Base-by-base conservation (phyloP, 371 early-diverging fungal genomes). In the Circinella umbellata region DNA sequence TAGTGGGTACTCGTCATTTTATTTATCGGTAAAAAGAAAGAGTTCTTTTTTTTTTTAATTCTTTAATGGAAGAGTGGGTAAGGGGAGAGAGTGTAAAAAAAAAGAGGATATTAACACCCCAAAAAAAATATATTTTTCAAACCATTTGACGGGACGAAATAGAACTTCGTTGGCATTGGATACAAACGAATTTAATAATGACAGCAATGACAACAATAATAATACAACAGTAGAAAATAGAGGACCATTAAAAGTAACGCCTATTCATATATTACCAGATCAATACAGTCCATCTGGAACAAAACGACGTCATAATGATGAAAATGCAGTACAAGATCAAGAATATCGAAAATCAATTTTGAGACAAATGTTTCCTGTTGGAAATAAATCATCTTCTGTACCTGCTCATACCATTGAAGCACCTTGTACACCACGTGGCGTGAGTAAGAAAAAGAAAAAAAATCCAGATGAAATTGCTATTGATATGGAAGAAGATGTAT, bases 1-100 rank as follows among this genome's bases (percentile, higher is more conserved):
- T 98, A 65, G 94, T 91, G 4, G 87, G 94, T 7, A 92, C 92
- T 4, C 87, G 97, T 46, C 88, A 90, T 61, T 98, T 97, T 75
- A 81, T 94, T 36, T 87, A 86, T 70, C 80, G 93, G 83, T 81
- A 87, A 51, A 47, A 47, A 47, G 15, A 47, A 47, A 47, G 15
- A 47, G 15, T 47, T 9, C 13, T 7, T 54, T 7, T 8, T 64
- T 10, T 34, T 46, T 64, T 17, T 49, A 46, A 37, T 47, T 64
- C 27, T 0, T 27, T 27, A 27, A 27, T 27, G 27, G 27, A 27
- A 27, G 27, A 27, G 27, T 27, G 27, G 27, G 27, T 27, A 27
- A 27, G 27, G 27, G 27, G 2, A 2, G 27, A 27, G 27, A 2
- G 27, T 0, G 27, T 17, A 64, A 48, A 37, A 38, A 37, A n/a